phyloP scores from a whole-genome alignment of 257 asterid genomes.

The Petunia secreta region DNA sequence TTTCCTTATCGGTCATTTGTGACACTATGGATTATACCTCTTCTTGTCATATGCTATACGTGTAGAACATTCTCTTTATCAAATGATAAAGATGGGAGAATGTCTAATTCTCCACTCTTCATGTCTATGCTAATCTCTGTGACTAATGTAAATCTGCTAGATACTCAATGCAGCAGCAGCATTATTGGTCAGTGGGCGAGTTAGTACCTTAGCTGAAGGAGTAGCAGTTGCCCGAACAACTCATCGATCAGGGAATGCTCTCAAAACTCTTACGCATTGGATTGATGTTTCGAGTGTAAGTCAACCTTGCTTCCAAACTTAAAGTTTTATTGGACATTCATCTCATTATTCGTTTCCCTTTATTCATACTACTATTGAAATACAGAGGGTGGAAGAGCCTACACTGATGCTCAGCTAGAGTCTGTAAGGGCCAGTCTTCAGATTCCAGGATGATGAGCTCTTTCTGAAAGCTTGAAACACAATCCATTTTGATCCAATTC shows the following conservation, averaged over 20 bases:
- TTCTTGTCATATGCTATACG: background rate
- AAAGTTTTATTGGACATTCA: background rate
- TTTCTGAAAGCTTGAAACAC: background rate
- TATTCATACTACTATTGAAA: background rate
- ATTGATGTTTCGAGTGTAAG: constrained; percentile 41
- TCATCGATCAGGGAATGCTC: constrained; percentile 55
- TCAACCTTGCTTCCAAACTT: background rate
- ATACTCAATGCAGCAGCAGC: constrained; percentile 59
- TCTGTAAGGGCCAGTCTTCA: background rate
- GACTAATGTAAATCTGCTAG: constrained; percentile 27
- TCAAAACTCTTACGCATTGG: constrained; percentile 52
- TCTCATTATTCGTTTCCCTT: background rate
- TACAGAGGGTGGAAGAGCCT: background rate
- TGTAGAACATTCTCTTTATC: background rate
- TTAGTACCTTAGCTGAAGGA: constrained; percentile 46
- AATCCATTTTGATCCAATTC: too few relatives aligned
- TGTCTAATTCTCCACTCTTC: background rate
- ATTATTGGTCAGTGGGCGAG: constrained; percentile 50
- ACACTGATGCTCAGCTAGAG: background rate
- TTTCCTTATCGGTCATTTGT: background rate
- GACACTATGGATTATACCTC: constrained; percentile 2
- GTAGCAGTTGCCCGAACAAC: constrained; percentile 49
- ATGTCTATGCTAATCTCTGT: background rate
- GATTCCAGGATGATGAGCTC: background rate
- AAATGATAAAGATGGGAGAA: too few relatives aligned